These are phyloP conservation scores for Corylus avellana DNA, from an alignment of 306 rosid genomes.

Conservation along the genomic window DNA sequence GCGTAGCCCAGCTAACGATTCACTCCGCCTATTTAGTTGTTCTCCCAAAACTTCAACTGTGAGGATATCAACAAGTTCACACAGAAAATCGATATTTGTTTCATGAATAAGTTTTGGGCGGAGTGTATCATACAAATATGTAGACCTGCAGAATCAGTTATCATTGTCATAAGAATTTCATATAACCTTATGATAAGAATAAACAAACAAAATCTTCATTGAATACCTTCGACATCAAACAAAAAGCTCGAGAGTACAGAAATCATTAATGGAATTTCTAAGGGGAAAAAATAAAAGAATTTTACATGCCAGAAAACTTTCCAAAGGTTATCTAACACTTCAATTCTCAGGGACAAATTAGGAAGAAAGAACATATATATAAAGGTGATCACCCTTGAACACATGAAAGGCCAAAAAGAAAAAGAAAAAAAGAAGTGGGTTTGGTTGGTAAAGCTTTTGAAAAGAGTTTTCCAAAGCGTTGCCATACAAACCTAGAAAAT, in stretches of 20 bases:
- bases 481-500: too few species aligned
- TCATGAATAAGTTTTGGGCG: slow-evolving; percentile 96
- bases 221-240: slow-evolving; percentile 15
- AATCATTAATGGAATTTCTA: background rate
- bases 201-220: slow-evolving; percentile 6
- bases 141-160: slow-evolving; percentile 65
- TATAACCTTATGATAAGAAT: slow-evolving; percentile 1
- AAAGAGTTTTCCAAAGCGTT: too few species aligned
- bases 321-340: background rate
- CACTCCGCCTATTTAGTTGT: slow-evolving; percentile 69
- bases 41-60: slow-evolving; percentile 92
- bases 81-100: slow-evolving; percentile 86
- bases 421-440: background rate
- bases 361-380: background rate
- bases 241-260: background rate
- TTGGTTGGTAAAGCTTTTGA: too few species aligned
- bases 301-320: background rate
- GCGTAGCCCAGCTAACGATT: slow-evolving; percentile 80
- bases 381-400: background rate
- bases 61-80: slow-evolving; percentile 95
- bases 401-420: background rate
- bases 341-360: background rate
- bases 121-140: slow-evolving; percentile 83
- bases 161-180: slow-evolving; percentile 18
- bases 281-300: background rate